These are phyloP conservation scores for Endocalyx cinctus DNA, from an alignment of 2,329 filamentous ascomycete species.

Conservation along the genomic window DNA sequence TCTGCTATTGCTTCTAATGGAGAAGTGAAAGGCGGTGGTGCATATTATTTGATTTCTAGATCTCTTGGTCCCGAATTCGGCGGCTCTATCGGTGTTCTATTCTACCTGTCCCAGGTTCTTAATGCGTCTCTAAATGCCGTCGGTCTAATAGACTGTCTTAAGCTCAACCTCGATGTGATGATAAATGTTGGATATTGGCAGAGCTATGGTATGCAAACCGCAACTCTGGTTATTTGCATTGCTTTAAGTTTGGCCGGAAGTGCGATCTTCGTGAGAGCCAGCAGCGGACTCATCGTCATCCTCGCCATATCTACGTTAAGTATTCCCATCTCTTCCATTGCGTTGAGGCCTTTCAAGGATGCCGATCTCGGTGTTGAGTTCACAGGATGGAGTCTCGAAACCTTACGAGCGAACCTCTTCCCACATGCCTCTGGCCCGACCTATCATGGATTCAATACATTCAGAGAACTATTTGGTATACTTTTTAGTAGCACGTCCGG, in stretches of 20 bases:
- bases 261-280: constrained; percentile 73
- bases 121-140: constrained; percentile 86
- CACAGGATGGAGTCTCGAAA: constrained; percentile 69
- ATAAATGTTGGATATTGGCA: constrained; percentile 72
- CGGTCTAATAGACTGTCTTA: constrained; percentile 77
- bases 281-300: constrained; percentile 69
- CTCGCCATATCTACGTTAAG: constrained; percentile 71
- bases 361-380: constrained; percentile 63
- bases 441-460: constrained; percentile 61
- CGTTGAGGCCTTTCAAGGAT: constrained; percentile 64
- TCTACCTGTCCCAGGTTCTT: constrained; percentile 85
- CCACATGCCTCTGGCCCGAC: constrained; percentile 63
- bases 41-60: constrained; percentile 84
- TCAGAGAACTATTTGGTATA: constrained; percentile 80
- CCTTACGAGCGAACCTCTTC: constrained; percentile 68
- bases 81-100: constrained; percentile 80
- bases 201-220: constrained; percentile 70
- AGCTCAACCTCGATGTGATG: constrained; percentile 64
- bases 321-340: constrained; percentile 73
- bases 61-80: constrained; percentile 85
- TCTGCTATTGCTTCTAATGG: constrained; percentile 89
- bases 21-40: constrained; percentile 80
- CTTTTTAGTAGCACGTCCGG: constrained; percentile 65
- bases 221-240: constrained; percentile 67
- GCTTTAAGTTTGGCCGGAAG: constrained; percentile 75